Evolutionary conservation across 164 flowering plant genomes (phyloP).

Genomic region (Litsea cubeba): DNA sequence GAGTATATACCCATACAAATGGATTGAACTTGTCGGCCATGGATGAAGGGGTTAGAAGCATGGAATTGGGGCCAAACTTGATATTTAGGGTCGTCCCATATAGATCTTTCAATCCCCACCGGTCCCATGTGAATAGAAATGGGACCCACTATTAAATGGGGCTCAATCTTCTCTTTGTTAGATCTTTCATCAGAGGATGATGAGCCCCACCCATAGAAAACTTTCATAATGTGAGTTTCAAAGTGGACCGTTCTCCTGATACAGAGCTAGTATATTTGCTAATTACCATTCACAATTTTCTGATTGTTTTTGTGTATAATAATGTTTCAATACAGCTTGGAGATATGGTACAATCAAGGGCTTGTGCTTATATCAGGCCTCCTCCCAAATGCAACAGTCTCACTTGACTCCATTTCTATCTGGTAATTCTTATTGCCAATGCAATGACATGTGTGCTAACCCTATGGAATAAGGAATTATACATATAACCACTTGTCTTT

Average conservation of each 20-base stretch:
- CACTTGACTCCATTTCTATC: conserved; percentile 71
- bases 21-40: too few species aligned
- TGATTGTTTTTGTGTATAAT: neutral
- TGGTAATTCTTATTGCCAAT: conserved; percentile 34
- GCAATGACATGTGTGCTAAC: neutral
- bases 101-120: too few species aligned
- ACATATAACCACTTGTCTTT: too few species aligned
- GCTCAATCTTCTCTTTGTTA: neutral
- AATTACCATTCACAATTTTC: neutral
- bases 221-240: neutral
- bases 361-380: conserved; percentile 69
- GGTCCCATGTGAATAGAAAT: too few species aligned
- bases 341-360: conserved; percentile 80
- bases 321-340: conserved; percentile 42
- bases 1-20: too few species aligned
- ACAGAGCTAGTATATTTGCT: too few species aligned
- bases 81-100: too few species aligned
- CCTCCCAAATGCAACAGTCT: conserved; percentile 55
- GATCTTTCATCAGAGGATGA: neutral
- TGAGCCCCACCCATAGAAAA: too few species aligned
- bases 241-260: neutral
- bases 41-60: too few species aligned
- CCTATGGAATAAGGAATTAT: too few species aligned
- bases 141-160: neutral
- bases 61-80: too few species aligned